Evolutionary conservation across 768 basidiomycete species (phyloP), one percentile per base, ranked within the genome.

Genomic region (Lactarius deliciosus): DNA sequence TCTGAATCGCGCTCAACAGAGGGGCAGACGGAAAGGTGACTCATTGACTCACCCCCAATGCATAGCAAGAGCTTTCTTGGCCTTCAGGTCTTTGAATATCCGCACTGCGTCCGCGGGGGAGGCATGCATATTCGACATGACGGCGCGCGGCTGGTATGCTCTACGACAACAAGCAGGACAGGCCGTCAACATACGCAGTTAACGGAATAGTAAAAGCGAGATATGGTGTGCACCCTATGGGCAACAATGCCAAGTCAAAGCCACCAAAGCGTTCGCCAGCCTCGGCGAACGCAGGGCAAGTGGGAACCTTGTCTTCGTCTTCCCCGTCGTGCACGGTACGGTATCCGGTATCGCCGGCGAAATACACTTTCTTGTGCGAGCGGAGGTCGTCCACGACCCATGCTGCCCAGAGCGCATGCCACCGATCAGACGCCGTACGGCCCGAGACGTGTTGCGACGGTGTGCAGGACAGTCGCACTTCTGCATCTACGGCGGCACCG

Each of bases 311-410:
- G 1, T 82, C 74, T 81, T 84, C 68, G 80, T 81, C 74, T 63
- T 83, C 78, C 0, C 79, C 81, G 67, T 76, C 78, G 58, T 65
- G 66, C 16, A 85, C 84, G 0, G 80, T 69, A n/a, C 83, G 77
- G 73, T 86, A 85, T 13, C 84, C 88, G 2, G 89, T 92, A 73
- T 90, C 90, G 11, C 90, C 90, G 8, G 79, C 87, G 73, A 91
- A 91, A 72, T 78, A 88, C n/a, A 85, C 75, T 62, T 83, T 84
- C 79, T 80, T 80, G 15, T 80, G 73, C 74, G 11, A 76, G 73
- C 4, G 73, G 25, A 85, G 82, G 71, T 84, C 79, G 71, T 86
- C 82, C 30, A 90, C 75, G 45, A 79, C 83, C 89, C 89, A 91
- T 45, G 83, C 82, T 0, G 84, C 80, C 89, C 89, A 91, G 10